These are phyloP conservation scores for Nicotiana tabacum DNA, from an alignment of 257 asterid genomes.

Conservation along the genomic window DNA sequence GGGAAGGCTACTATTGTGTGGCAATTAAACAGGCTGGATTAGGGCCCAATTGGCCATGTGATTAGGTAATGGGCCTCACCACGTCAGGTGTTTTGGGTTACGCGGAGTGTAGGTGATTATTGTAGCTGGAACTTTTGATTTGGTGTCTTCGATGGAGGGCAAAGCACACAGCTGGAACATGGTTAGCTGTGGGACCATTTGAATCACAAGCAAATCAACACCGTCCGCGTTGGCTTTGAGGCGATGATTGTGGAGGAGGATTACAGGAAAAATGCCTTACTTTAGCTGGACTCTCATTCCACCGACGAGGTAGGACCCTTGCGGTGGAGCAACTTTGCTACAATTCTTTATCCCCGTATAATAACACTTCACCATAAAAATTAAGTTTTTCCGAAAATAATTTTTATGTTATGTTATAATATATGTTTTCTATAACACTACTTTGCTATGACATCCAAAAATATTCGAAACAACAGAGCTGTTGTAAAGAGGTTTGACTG, in stretches of 20 bases:
- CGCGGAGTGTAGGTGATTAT: not conserved
- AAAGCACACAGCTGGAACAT: constrained; percentile 39
- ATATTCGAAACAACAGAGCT: too few relatives aligned
- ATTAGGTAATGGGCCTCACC: constrained; percentile 27
- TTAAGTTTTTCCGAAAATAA: too few relatives aligned
- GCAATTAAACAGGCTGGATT: constrained; percentile 44
- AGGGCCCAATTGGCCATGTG: constrained; percentile 48
- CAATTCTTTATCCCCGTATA: not conserved
- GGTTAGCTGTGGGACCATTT: constrained; percentile 12
- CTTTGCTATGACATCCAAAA: too few relatives aligned
- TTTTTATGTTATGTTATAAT: too few relatives aligned
- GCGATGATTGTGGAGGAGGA: constrained; percentile 26
- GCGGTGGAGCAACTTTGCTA: not conserved
- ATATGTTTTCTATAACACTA: too few relatives aligned
- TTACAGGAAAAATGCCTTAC: not conserved
- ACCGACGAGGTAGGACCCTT: constrained; percentile 24
- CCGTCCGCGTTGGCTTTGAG: constrained; percentile 13
- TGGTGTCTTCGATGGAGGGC: constrained; percentile 11
- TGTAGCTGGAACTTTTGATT: not conserved
- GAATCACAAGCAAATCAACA: not conserved
- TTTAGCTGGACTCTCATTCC: constrained; percentile 23
- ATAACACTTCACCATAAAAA: too few relatives aligned
- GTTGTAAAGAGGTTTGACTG: too few relatives aligned
- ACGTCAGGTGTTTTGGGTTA: constrained; percentile 27
- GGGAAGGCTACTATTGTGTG: not conserved